Conservation (phyloP, 805 yeast genomes). For the Metschnikowia vanudenii region DNA sequence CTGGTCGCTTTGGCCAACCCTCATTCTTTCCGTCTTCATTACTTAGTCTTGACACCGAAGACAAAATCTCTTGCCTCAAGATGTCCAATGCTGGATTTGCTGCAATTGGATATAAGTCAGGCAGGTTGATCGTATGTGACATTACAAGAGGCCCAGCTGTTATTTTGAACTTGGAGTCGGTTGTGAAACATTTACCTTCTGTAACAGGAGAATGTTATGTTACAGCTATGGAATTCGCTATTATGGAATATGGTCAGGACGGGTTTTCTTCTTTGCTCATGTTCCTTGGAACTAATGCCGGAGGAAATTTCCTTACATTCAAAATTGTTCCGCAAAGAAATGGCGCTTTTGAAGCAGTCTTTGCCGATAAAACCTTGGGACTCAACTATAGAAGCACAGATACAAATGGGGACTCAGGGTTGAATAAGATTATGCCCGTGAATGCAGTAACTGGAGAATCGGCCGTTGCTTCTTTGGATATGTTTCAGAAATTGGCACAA, state of each 20-base stretch:
- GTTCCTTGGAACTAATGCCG: conserved; percentile 73
- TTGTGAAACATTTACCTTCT: conserved; percentile 31
- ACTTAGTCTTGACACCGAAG: conserved; percentile 24
- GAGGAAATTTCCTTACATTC: conserved; percentile 62
- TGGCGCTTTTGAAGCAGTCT: conserved; percentile 60
- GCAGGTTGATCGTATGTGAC: conserved; percentile 74
- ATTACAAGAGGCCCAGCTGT: conserved; percentile 70
- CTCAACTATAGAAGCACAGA: conserved; percentile 36
- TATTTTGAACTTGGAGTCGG: conserved; percentile 43
- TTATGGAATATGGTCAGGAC: conserved; percentile 65
- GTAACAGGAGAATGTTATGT: conserved; percentile 37
- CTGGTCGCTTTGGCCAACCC: conserved; percentile 34
- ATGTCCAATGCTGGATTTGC: conserved; percentile 82
- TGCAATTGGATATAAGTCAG: conserved; percentile 73
- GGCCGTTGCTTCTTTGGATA: conserved; percentile 59
- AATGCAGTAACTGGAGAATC: conserved; percentile 60
- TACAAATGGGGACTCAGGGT: conserved; percentile 50
- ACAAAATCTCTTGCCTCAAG: conserved; percentile 55
- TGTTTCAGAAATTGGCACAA: conserved; percentile 56
- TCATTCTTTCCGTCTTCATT: conserved; percentile 35
- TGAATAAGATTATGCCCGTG: conserved; percentile 57
- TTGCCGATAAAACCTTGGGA: conserved; percentile 42
- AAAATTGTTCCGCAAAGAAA: conserved; percentile 60
- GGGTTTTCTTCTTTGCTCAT: conserved; percentile 69
- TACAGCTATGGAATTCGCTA: conserved; percentile 70